Evolutionary conservation across 2,329 filamentous ascomycete species (phyloP), one percentile per base, ranked within the genome.

Genomic region (Parastagonospora nodorum): DNA sequence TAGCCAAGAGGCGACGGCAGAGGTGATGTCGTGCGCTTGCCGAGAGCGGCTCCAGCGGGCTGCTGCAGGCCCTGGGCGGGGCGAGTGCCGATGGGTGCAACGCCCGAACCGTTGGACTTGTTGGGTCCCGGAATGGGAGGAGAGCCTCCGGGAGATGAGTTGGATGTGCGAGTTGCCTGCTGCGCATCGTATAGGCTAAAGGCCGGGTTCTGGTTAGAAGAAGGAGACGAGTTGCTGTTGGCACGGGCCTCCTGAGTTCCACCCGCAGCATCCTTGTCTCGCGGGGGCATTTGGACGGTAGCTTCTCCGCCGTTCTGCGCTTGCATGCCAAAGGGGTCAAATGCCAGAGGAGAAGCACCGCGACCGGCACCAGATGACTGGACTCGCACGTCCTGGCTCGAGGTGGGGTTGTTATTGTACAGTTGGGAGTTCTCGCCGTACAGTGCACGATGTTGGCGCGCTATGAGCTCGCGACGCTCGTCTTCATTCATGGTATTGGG

Each of bases 31-130:
- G 92, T 90, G 52, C 90, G 89, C 76, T 94, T 94, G 74, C 82
- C 88, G 61, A 90, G 73, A 8, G 82, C 80, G 30, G 83, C 81
- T 65, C 86, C 87, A 29, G 79, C 70, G 19, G 79, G 78, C 53
- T 83, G 81, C 35, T 77, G 76, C n/a, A 84, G 76, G 30, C 80
- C 82, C 33, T 81, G 83, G 14, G 84, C 82, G 3, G 93, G 93
- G 38, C 94, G 88, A 50, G 93, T 97, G 58, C 94, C 94, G 63
- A 97, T 97, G 14, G 94, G 93, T 16, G 92, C 93, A 45, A 97
- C 92, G 4, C 88, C 81, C 50, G 82, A 81, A 48, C 82, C 82
- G 42, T 55, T 83, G 72, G 76, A 82, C 32, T 86, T 82, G 27
- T 37, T 48, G 45, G 85, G 82, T 56, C 85, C 82, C 49, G 82